These are phyloP conservation scores for Vanderwaltozyma yarrowii DNA, from an alignment of 805 yeast genomes.

Conservation along the genomic window DNA sequence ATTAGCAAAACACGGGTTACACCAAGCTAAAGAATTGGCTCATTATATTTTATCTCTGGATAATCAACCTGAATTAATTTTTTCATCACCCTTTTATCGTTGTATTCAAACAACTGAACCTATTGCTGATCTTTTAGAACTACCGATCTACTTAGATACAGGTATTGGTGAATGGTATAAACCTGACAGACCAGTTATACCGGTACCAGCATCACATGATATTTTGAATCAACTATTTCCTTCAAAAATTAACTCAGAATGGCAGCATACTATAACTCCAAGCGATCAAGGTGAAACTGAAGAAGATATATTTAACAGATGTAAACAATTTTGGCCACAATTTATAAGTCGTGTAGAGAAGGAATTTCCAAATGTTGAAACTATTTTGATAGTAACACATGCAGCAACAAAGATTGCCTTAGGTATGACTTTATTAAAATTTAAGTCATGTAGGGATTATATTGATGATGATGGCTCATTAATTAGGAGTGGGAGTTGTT, in stretches of 20 bases:
- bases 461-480: conserved; percentile 38
- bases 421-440: conserved; percentile 64
- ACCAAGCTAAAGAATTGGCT: conserved; percentile 77
- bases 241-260: conserved; percentile 33
- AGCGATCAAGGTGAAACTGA: conserved; percentile 63
- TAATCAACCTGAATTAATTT: conserved; percentile 60
- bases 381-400: conserved; percentile 72
- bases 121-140: conserved; percentile 44
- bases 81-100: conserved; percentile 80
- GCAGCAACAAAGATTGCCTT: conserved; percentile 89
- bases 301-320: conserved; percentile 56
- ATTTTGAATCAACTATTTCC: conserved; percentile 46
- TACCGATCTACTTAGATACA: conserved; percentile 58
- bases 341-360: conserved; percentile 51
- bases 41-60: conserved; percentile 39
- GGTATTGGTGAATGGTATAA: conserved; percentile 93
- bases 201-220: conserved; percentile 52
- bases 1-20: conserved; percentile 77
- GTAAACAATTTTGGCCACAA: conserved; percentile 40
- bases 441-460: conserved; percentile 39
- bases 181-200: conserved; percentile 55
- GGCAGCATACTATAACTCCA: conserved; percentile 53
- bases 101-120: conserved; percentile 79
- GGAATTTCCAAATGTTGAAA: conserved; percentile 48
- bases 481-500: conserved; percentile 74